phyloP scores from a whole-genome alignment of 1,284 basidiomycete species.

The Anthracocystis walkeri region DNA sequence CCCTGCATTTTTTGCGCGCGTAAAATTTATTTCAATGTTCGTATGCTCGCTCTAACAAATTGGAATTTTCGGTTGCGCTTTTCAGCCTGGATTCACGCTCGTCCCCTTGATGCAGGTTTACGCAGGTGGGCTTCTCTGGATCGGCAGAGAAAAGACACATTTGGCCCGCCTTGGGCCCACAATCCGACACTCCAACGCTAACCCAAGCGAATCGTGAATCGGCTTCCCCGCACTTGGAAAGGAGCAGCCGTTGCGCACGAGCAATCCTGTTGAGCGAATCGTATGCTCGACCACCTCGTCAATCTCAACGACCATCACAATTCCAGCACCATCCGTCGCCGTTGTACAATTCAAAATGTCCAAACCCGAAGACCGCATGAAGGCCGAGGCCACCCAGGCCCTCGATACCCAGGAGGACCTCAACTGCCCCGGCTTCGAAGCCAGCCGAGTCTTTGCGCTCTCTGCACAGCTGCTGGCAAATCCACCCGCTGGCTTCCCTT shows the following conservation, averaged over 20 bases:
- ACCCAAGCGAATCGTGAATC: slow-evolving; percentile 3
- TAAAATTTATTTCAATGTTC: neutral
- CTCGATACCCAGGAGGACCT: slow-evolving; percentile 51
- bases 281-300: too few species aligned
- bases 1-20: slow-evolving; percentile 2
- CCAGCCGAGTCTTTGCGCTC: slow-evolving; percentile 63
- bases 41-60: neutral
- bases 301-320: neutral
- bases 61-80: too few species aligned
- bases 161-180: slow-evolving; percentile 7
- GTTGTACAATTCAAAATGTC: slow-evolving; percentile 10
- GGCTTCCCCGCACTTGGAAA: slow-evolving; percentile 19
- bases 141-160: too few species aligned
- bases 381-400: slow-evolving; percentile 54
- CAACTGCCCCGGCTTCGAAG: slow-evolving; percentile 60
- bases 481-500: slow-evolving; percentile 55
- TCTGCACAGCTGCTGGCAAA: slow-evolving; percentile 52
- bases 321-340: neutral
- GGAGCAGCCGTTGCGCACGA: neutral
- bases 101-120: neutral
- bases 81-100: neutral
- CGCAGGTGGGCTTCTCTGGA: too few species aligned
- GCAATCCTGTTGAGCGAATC: neutral
- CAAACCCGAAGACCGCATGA: slow-evolving; percentile 42
- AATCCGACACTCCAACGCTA: neutral